Conservation (phyloP, 2,329 filamentous ascomycete species). For the Coniochaeta hoffmannii region DNA sequence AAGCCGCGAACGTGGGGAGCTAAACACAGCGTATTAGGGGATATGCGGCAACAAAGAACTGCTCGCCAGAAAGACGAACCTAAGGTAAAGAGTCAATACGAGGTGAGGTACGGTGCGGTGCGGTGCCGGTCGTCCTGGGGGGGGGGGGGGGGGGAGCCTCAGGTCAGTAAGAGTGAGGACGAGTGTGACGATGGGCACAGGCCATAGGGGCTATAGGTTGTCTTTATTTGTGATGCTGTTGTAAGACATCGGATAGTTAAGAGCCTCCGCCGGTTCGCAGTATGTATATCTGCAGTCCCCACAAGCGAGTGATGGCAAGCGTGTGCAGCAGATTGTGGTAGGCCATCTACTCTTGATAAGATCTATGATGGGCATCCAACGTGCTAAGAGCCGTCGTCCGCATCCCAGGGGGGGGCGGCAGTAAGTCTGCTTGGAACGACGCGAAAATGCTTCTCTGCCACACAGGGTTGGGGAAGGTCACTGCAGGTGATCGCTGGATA, state of each 20-base stretch:
- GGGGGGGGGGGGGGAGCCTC: too few species aligned
- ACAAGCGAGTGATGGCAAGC: slow-evolving; percentile 3
- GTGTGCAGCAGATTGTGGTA: slow-evolving; percentile 4
- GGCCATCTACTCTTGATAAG: neutral
- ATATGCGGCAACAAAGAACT: neutral
- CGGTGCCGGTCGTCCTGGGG: neutral
- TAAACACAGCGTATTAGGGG: neutral
- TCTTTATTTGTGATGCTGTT: slow-evolving; percentile 22
- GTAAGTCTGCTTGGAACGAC: neutral
- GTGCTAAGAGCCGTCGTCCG: neutral
- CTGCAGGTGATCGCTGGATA: neutral
- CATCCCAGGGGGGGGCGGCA: neutral
- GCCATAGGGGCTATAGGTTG: slow-evolving; percentile 9
- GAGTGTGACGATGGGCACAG: slow-evolving; percentile 6
- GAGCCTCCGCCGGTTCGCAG: slow-evolving; percentile 17
- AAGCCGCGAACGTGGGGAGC: neutral
- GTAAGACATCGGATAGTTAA: slow-evolving; percentile 23
- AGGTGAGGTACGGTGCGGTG: neutral
- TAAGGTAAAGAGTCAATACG: neutral
- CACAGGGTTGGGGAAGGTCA: neutral
- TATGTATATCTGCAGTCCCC: slow-evolving; percentile 10
- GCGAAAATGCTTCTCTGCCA: neutral
- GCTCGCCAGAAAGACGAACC: neutral
- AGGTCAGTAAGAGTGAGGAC: slow-evolving; percentile 16
- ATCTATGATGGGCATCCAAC: neutral